Percentiles rank a stretch among this genome's conserved stretches.
Conservation (phyloP, 805 yeast genomes). For the Candida germanica region DNA sequence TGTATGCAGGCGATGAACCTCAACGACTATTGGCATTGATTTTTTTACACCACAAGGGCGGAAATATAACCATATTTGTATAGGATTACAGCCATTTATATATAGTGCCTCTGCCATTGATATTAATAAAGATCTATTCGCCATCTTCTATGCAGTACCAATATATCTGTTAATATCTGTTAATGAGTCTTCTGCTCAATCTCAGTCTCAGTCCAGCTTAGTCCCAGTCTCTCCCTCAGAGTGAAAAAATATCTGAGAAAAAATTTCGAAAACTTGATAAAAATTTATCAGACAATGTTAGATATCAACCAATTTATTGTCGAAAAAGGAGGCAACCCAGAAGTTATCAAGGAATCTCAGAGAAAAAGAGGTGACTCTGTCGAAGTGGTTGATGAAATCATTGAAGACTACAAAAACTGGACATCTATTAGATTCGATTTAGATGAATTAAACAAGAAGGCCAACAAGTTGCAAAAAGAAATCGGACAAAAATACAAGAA, state of each 20-base stretch:
- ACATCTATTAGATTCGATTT: slow-evolving; percentile 75
- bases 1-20: too few relatives aligned
- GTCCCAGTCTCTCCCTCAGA: too few relatives aligned
- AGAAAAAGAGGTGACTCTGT: slow-evolving; percentile 92
- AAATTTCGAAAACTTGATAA: neutral
- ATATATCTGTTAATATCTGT: neutral
- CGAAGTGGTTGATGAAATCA: slow-evolving; percentile 93
- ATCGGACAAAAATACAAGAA: slow-evolving; percentile 90
- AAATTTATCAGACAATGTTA: slow-evolving; percentile 55
- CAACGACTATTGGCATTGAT: too few relatives aligned
- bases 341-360: slow-evolving; percentile 81
- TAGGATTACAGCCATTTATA: too few relatives aligned
- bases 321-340: slow-evolving; percentile 97
- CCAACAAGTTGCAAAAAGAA: slow-evolving; percentile 87
- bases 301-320: slow-evolving; percentile 89
- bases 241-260: slow-evolving; percentile 4
- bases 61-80: too few relatives aligned
- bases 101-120: too few relatives aligned
- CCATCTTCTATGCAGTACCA: too few relatives aligned
- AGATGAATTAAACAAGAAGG: slow-evolving; percentile 84
- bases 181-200: too few relatives aligned
- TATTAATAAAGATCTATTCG: too few relatives aligned
- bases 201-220: too few relatives aligned
- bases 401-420: slow-evolving; percentile 89
- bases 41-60: too few relatives aligned